Base-by-base conservation (phyloP, 768 basidiomycete species). In the Agaricus blazei region DNA sequence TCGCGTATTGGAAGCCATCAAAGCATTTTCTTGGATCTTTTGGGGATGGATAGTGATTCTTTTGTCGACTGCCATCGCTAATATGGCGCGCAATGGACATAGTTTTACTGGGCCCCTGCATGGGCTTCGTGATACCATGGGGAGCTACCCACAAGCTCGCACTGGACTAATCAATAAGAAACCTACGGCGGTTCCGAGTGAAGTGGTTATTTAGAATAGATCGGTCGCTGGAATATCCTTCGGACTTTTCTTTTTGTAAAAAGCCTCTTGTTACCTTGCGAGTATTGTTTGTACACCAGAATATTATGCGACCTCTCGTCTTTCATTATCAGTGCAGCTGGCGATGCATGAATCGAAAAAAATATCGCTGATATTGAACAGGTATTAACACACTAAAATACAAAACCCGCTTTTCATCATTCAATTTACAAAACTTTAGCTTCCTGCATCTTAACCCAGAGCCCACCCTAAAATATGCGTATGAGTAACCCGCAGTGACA, bases 11-110 rank as follows among this genome's bases (percentile, higher is more conserved):
- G 81, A 82, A 4, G 76, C 81, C 1, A 76, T 89, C 67, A 73
- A 87, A 41, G 85, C 83, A 0, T 85, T 87, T 54, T 72, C 83
- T 12, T 90, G 87, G 85, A 76, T 87, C 28, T 75, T 76, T 58
- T 89, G 80, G 77, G 70, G 76, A 59, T 64, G 81, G 37, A 64
- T 76, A 15, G 68, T 79, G 47, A 71, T 79, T 63, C 70, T 84
- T 65, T 60, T 83, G 51, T 27, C 79, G 59, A 64, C 74, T n/a
- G 63, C 75, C 37, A 54, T 77, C 34, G 60, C 56, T 12, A 65
- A 66, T 34, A 66, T 65, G 63, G 26, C 45, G 27, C 45, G 36
- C 26, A 62, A 61, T 37, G 50, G 54, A 23, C 54, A 52, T 15
- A 47, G 52, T 1, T 5, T 59, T 19, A 55, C 42, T 9, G 64